Base-by-base conservation (phyloP, 1,284 basidiomycete genomes). In the Inonotus hispidus region DNA sequence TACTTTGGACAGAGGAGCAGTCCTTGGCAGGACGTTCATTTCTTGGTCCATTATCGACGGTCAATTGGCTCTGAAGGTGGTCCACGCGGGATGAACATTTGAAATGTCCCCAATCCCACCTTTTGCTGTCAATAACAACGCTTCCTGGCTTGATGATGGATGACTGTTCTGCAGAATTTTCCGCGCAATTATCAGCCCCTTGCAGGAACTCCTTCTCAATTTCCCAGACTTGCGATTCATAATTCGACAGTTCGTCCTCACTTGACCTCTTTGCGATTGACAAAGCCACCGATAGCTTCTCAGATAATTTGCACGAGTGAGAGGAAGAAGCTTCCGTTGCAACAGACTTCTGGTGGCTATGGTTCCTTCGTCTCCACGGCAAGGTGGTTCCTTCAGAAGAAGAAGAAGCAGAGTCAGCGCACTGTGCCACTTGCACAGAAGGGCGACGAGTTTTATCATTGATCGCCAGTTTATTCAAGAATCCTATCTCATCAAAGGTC, bases 161-260 rank as follows among this genome's bases (percentile, higher is more conserved):
- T 58, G 65, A 56, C 11, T 16, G 41, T 16, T 49, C 35, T 43
- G 53, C 58, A 2, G 64, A 63, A 53, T 64, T 63, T 11, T 60
- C 56, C 23, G 64, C 52, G 63, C n/a, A n/a, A n/a, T n/a, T n/a
- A n/a, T n/a, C n/a, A n/a, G 58, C 53, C 52, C 52, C 16, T 67
- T 66, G 68, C 66, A 53, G 67, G 65, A 58, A 68, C 63, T 79
- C 76, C 13, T 71, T 66, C 71, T 89, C 88, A 45, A 89, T 87
- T 65, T 84, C 84, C 88, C 87, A 90, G 23, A 82, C 66, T 23
- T 82, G 74, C 14, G 88, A 90, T 60, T 71, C 73, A 8, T 69
- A 67, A 46, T 65, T 59, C 46, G 46, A 59, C 8, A 32, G 8
- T 35, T 62, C 50, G 13, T 52, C 50, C 6, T 52, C 50, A 35